A percentile compares a stretch with the other conserved stretches of the same genome.
Conservation (phyloP, 2,329 filamentous ascomycete species). For the Aspergillus thermomutatus region DNA sequence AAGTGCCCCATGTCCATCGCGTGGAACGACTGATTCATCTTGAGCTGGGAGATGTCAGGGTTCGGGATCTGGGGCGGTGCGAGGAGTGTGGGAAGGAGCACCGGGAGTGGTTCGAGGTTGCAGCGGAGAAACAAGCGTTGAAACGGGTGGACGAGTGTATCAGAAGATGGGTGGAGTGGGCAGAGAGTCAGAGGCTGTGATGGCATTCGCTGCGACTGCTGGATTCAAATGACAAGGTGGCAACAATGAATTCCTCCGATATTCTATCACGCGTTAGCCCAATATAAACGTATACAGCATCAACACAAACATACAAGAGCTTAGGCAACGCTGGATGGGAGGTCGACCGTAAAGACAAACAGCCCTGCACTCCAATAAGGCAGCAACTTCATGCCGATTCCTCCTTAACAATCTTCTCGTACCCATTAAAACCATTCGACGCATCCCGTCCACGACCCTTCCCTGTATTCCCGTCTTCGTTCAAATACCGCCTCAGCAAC, state of each 20-base stretch:
- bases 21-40: conserved; percentile 89
- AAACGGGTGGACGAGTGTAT: conserved; percentile 69
- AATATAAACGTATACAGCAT: not conserved
- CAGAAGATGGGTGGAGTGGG: conserved; percentile 83
- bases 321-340: not conserved
- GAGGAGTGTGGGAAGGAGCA: conserved; percentile 78
- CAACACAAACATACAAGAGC: not conserved
- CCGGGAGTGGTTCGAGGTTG: conserved; percentile 92
- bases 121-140: conserved; percentile 68
- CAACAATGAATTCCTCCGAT: not conserved
- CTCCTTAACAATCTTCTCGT: conserved; percentile 2
- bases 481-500: conserved; percentile 7
- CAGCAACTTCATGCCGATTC: not conserved
- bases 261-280: not conserved
- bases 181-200: conserved; percentile 46
- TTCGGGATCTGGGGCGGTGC: conserved; percentile 61
- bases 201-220: not conserved
- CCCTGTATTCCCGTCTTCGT: not conserved
- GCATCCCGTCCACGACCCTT: not conserved
- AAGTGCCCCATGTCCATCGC: conserved; percentile 79
- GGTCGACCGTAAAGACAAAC: not conserved
- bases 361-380: not conserved
- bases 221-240: not conserved
- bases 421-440: not conserved
- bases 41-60: conserved; percentile 65